Evolutionary conservation across 108 stramenopile species (phyloP).

Genomic region (Cyclostephanos tholiformis): DNA sequence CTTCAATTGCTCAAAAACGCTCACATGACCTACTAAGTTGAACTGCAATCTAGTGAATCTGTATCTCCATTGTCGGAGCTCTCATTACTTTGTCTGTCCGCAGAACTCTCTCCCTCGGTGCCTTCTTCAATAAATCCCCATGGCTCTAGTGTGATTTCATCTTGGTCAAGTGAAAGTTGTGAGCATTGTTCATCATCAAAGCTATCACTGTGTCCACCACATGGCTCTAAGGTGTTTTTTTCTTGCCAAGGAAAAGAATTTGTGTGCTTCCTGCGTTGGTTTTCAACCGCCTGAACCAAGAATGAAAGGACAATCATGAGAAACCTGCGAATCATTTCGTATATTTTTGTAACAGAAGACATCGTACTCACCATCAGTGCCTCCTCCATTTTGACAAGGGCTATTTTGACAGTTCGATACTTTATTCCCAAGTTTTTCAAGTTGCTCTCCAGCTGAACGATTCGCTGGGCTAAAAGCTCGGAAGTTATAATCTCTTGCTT

Average conservation of each 20-base stretch:
- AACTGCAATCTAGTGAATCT: too few relatives aligned
- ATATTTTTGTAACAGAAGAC: too few relatives aligned
- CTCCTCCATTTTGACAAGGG: conserved; percentile 1
- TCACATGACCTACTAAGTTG: too few relatives aligned
- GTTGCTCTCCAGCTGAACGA: background rate
- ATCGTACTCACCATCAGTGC: conserved; percentile 7
- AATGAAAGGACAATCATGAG: background rate
- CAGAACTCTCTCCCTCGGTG: too few relatives aligned
- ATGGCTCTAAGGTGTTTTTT: background rate
- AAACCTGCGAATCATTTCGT: background rate
- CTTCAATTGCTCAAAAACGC: too few relatives aligned
- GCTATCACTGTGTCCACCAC: background rate
- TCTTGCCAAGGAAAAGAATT: background rate
- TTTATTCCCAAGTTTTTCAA: background rate
- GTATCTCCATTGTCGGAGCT: too few relatives aligned
- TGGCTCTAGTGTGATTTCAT: too few relatives aligned
- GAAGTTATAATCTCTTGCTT: background rate
- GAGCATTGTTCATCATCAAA: background rate
- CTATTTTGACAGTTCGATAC: background rate
- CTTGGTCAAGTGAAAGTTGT: too few relatives aligned
- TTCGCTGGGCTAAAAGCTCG: background rate
- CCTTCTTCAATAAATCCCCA: too few relatives aligned
- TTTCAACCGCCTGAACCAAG: conserved; percentile 4
- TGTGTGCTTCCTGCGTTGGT: background rate
- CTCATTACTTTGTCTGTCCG: too few relatives aligned